A percentile compares a stretch with the other conserved stretches of the same genome.
These are phyloP conservation scores for Citrus mangshanensis DNA, from an alignment of 345 rosid genomes.

Conservation along the genomic window DNA sequence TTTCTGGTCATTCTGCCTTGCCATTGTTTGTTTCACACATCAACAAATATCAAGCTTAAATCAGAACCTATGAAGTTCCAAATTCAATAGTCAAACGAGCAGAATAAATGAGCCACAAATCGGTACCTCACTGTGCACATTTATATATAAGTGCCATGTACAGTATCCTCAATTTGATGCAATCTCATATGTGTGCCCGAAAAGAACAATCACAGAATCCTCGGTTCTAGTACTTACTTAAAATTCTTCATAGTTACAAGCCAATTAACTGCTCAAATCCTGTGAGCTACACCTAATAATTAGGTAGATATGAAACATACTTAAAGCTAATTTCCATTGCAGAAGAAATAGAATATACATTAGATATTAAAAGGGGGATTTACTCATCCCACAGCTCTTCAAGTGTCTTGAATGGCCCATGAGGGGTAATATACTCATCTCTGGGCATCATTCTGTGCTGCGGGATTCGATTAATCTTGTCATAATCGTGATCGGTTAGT, in stretches of 20 bases:
- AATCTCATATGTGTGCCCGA: too few species aligned
- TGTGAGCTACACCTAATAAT: too few species aligned
- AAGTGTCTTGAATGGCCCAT: slow-evolving; percentile 13
- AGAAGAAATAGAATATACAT: not conserved
- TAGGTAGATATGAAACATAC: too few species aligned
- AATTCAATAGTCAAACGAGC: too few species aligned
- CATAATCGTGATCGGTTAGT: slow-evolving; percentile 2
- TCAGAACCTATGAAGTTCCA: too few species aligned
- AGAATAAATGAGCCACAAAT: not conserved
- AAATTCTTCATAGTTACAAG: too few species aligned
- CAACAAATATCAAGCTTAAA: not conserved
- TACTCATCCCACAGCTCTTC: slow-evolving; percentile 24
- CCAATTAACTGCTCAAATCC: too few species aligned
- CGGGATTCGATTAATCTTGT: slow-evolving; percentile 10
- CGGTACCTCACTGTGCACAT: not conserved
- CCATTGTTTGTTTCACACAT: not conserved
- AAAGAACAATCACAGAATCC: too few species aligned
- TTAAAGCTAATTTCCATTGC: too few species aligned
- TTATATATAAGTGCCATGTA: too few species aligned
- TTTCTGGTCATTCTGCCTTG: not conserved
- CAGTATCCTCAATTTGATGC: too few species aligned
- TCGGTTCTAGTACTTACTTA: too few species aligned
- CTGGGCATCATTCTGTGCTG: slow-evolving; percentile 1
- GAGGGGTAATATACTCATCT: not conserved
- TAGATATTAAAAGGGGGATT: not conserved